These are phyloP conservation scores for Trichoderma cornu-damae DNA, from an alignment of 2,329 filamentous ascomycete genomes.

Conservation along the genomic window DNA sequence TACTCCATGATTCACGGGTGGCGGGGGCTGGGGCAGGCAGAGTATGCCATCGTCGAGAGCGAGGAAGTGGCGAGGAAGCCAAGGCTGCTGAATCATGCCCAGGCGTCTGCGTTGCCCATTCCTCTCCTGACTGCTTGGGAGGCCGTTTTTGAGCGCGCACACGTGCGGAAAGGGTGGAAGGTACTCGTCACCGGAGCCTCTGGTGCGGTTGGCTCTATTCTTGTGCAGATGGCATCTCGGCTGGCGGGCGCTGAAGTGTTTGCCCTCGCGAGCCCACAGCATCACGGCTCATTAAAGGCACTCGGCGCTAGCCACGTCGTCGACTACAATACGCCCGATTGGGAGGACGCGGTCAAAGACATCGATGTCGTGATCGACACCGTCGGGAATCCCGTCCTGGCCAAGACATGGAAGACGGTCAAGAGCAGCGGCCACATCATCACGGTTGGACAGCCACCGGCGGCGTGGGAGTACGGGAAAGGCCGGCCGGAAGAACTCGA, in stretches of 20 bases:
- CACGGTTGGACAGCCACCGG: conserved; percentile 34
- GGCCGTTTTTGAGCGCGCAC: conserved; percentile 24
- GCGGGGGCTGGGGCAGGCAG: conserved; percentile 25
- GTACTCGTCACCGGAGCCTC: conserved; percentile 31
- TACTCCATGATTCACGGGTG: conserved; percentile 28
- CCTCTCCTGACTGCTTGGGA: conserved; percentile 32
- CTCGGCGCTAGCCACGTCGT: conserved; percentile 26
- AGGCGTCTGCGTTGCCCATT: conserved; percentile 31
- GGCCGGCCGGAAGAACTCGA: conserved; percentile 22
- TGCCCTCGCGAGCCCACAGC: conserved; percentile 27
- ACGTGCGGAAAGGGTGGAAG: conserved; percentile 15
- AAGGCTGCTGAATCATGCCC: conserved; percentile 20
- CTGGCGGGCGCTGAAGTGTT: conserved; percentile 25
- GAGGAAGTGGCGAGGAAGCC: conserved; percentile 25
- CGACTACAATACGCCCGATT: conserved; percentile 25
- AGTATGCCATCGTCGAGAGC: conserved; percentile 24
- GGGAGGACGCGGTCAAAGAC: conserved; percentile 23
- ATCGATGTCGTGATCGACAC: conserved; percentile 33
- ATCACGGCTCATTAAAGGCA: conserved; percentile 20
- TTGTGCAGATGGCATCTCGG: conserved; percentile 29
- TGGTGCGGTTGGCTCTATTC: conserved; percentile 29
- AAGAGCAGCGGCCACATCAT: conserved; percentile 30
- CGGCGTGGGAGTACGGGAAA: conserved; percentile 29
- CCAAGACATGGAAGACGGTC: conserved; percentile 29
- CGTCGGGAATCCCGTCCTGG: conserved; percentile 28